phyloP scores from a whole-genome alignment of 2,329 filamentous ascomycete genomes.

The Hypoxylon sp. region DNA sequence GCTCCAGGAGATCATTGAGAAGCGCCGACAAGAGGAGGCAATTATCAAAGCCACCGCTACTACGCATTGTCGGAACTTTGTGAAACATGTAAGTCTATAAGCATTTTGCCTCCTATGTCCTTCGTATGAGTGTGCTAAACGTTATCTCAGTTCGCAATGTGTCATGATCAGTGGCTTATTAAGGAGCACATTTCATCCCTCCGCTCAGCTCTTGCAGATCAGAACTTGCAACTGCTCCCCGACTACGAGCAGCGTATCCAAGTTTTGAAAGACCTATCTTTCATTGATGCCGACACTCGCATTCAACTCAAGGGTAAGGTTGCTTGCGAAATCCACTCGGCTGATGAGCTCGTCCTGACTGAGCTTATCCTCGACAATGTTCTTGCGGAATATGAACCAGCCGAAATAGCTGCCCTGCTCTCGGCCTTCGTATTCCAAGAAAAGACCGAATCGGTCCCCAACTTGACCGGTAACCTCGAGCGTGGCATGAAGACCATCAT shows the following conservation, averaged over 20 bases:
- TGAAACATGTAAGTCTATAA: conserved; percentile 82
- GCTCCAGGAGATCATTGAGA: conserved; percentile 82
- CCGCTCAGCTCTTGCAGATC: conserved; percentile 91
- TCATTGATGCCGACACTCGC: conserved; percentile 87
- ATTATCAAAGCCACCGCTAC: conserved; percentile 75
- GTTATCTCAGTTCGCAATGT: conserved; percentile 86
- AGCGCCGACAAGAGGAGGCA: conserved; percentile 73
- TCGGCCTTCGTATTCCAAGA: conserved; percentile 98
- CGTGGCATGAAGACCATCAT: conserved; percentile 88
- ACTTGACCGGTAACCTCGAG: conserved; percentile 84
- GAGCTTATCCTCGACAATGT: conserved; percentile 98
- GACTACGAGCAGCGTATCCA: conserved; percentile 96
- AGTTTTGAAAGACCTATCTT: conserved; percentile 90
- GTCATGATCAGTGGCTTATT: conserved; percentile 96
- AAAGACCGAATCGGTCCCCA: conserved; percentile 86
- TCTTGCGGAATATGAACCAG: conserved; percentile 92
- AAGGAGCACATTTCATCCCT: conserved; percentile 92
- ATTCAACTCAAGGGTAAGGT: conserved; percentile 98
- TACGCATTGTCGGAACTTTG: conserved; percentile 79
- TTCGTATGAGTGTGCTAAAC: conserved; percentile 43
- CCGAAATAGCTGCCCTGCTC: conserved; percentile 94
- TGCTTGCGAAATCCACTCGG: conserved; percentile 97
- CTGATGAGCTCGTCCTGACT: conserved; percentile 94
- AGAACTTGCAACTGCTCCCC: conserved; percentile 93
- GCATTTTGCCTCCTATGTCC: not conserved